Evolutionary conservation across 306 rosid genomes (phyloP).

Genomic region (cucumber (Cucumis sativus)): DNA sequence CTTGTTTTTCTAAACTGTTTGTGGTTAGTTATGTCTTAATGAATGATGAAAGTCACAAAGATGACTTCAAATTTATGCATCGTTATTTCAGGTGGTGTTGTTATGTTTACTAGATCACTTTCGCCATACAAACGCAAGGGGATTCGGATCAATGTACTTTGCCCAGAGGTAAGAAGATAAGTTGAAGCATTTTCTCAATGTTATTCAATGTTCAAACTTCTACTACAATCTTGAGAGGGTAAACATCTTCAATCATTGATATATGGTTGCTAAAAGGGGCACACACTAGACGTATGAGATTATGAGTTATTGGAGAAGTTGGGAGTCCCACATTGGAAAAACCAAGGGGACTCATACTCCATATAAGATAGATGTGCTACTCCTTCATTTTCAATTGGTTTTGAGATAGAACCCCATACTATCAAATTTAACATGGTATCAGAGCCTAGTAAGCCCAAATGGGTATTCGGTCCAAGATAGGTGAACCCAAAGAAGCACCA

Average conservation of each 20-base stretch:
- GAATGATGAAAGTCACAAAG: not conserved
- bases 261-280: not conserved
- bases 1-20: not conserved
- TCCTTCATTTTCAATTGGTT: no score
- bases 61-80: not conserved
- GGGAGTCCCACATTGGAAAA: no score
- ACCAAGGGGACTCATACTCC: no score
- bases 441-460: no score
- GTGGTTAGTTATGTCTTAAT: not conserved
- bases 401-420: no score
- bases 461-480: no score
- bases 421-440: no score
- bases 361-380: no score
- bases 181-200: not conserved
- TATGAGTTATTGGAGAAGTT: no score
- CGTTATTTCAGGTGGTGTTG: slow-evolving; percentile 57
- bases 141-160: slow-evolving; percentile 84
- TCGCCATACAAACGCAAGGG: slow-evolving; percentile 46
- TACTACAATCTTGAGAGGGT: not conserved
- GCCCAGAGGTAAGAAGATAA: slow-evolving; percentile 70
- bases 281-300: not conserved
- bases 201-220: not conserved
- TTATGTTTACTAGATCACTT: slow-evolving; percentile 83
- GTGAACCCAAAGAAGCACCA: no score
- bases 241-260: not conserved